Evolutionary conservation across 2,329 filamentous ascomycete genomes (phyloP).

Genomic region (Aspergillus aculeatus): DNA sequence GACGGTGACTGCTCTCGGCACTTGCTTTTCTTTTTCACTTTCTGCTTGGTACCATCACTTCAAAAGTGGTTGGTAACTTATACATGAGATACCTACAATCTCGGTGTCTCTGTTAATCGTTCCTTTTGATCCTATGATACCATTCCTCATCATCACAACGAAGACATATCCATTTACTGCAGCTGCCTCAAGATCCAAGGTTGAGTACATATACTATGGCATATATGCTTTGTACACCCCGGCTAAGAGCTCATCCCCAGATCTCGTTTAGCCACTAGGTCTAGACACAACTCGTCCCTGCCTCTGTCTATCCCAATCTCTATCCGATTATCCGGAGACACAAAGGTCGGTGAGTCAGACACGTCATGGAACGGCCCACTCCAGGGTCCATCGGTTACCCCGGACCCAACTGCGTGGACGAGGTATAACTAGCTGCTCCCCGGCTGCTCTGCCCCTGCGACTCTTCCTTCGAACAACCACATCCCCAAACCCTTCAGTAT

Average conservation of each 20-base stretch:
- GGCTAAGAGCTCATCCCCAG: background rate
- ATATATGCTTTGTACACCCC: background rate
- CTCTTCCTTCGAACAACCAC: background rate
- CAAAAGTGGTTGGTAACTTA: no score
- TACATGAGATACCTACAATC: no score
- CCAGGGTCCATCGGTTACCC: background rate
- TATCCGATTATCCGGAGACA: background rate
- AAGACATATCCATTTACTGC: no score
- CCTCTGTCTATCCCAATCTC: background rate
- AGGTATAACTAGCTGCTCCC: background rate
- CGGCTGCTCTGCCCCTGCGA: background rate
- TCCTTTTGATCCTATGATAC: no score
- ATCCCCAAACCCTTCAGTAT: background rate
- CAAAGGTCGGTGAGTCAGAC: background rate
- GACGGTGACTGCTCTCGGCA: no score
- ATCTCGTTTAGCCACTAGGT: background rate
- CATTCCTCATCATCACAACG: no score
- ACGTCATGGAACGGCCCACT: background rate
- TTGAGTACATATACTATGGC: background rate
- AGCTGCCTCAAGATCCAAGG: no score
- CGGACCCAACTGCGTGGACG: background rate
- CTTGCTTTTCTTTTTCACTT: no score
- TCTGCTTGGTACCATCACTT: no score
- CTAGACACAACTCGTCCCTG: background rate
- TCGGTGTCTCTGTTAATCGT: no score